These are phyloP conservation scores for Colletotrichum sp. DNA, from an alignment of 2,329 filamentous ascomycete species.

Conservation along the genomic window DNA sequence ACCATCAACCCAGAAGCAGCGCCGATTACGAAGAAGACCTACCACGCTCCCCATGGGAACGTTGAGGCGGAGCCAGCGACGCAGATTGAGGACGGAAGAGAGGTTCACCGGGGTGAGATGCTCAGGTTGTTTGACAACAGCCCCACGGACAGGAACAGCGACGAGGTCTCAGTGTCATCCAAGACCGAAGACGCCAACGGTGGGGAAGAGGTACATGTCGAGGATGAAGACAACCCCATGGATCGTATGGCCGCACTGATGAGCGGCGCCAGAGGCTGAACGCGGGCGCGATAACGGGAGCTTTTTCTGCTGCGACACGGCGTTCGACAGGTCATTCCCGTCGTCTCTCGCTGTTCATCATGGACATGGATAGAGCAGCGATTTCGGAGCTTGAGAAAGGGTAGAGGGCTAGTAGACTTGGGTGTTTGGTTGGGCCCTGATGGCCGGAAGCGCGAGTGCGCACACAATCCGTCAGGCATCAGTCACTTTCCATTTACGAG, in stretches of 20 bases:
- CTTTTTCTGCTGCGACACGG: slow-evolving; percentile 19
- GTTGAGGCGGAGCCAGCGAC: not conserved
- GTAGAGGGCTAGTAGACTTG: not conserved
- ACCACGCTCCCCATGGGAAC: not conserved
- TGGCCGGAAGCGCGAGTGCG: not conserved
- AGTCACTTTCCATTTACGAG: not conserved
- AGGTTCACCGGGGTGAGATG: slow-evolving; percentile 22
- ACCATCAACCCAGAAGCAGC: slow-evolving; percentile 4
- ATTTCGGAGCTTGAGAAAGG: not conserved
- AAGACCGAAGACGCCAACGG: not conserved
- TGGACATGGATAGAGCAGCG: not conserved
- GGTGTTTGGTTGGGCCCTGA: not conserved
- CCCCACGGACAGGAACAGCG: not conserved
- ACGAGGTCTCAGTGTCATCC: slow-evolving; percentile 5
- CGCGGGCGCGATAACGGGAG: not conserved
- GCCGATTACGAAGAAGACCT: not conserved
- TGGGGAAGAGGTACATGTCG: slow-evolving; percentile 14
- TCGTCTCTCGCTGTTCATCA: not conserved
- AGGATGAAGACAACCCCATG: slow-evolving; percentile 15
- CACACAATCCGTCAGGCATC: not conserved
- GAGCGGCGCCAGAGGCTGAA: not conserved
- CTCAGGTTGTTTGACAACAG: slow-evolving; percentile 14
- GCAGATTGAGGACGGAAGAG: slow-evolving; percentile 19
- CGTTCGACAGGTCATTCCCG: slow-evolving; percentile 14
- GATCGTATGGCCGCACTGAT: slow-evolving; percentile 13